Evolutionary conservation across 2,329 filamentous ascomycete species (phyloP), one percentile per base, ranked within the genome.

Genomic region (Exophiala viscosa): DNA sequence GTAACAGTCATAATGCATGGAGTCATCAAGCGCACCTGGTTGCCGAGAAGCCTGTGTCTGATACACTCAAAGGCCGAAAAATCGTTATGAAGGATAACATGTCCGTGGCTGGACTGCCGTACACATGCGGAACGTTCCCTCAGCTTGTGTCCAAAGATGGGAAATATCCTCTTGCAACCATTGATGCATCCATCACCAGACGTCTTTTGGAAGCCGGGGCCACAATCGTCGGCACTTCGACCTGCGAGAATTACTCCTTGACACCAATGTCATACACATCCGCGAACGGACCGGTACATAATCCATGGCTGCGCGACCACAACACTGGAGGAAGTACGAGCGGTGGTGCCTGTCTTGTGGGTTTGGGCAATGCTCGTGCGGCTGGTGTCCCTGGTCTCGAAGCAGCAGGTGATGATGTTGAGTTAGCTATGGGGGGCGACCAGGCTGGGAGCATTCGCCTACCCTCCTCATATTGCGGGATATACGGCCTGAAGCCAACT

Each of bases 401-500:
- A 18, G 59, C 60, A 13, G 55, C 58, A 2, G 68, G 67, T 14
- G 61, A 67, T 23, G 63, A 62, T 18, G 61, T 64, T 1, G 68
- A 69, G 23, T 51, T 72, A 3, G 70, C 70, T 3, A 66, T 71
- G 23, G 71, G 71, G 13, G 68, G 69, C 48, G 70, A 73, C 47
- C 70, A 73, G 48, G 70, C 65, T 10, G 70, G 69, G 5, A 70
- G 68, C 3, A 68, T 73, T 7, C 64, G 70, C 9, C 54, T 70
- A 10, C 72, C 72, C 0, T 67, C 72, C 1, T 64, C 70, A 0
- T 73, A 70, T 55, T 68, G 64, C 23, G 72, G 73, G 1, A 62
- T 74, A 28, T 74, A 74, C 45, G 73, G 72, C 3, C 62, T 75
- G 4, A 80, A 80, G 53, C 71, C 76, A 1, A 78, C 76, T 0